Evolutionary conservation across 805 yeast species (phyloP).

Genomic region (Alloascoidea africana): DNA sequence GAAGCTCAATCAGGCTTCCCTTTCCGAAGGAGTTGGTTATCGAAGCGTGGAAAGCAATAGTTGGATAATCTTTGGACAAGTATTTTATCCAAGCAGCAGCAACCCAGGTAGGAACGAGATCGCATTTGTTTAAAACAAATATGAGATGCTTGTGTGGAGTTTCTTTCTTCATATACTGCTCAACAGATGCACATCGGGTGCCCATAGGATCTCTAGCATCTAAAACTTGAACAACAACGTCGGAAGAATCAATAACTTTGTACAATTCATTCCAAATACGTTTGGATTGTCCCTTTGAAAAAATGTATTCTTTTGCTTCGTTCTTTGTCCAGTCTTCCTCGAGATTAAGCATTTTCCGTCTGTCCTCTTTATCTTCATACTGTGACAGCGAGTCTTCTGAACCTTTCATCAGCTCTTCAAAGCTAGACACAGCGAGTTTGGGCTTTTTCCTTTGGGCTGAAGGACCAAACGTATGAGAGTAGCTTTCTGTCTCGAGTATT

Average conservation of each 20-base stretch:
- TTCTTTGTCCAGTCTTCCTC: constrained; percentile 37
- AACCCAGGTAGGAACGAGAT: constrained; percentile 97
- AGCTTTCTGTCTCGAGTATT: constrained; percentile 82
- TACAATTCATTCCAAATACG: constrained; percentile 97
- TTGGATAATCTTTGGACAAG: constrained; percentile 81
- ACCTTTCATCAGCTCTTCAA: constrained; percentile 59
- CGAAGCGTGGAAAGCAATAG: constrained; percentile 95
- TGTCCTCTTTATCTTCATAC: constrained; percentile 58
- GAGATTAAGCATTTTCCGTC: constrained; percentile 9
- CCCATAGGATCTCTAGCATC: constrained; percentile 98
- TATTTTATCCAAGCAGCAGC: constrained; percentile 99
- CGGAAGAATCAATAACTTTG: constrained; percentile 94
- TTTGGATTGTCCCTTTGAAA: constrained; percentile 93
- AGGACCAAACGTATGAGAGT: constrained; percentile 77
- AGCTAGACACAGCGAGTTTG: constrained; percentile 55
- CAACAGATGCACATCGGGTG: constrained; percentile 86
- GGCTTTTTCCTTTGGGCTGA: constrained; percentile 90
- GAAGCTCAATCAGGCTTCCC: constrained; percentile 84
- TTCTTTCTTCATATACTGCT: constrained; percentile 83
- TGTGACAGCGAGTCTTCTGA: constrained; percentile 41
- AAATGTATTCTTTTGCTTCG: constrained; percentile 90
- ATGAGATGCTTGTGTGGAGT: constrained; percentile 94
- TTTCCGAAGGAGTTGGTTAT: constrained; percentile 96
- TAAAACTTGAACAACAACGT: constrained; percentile 88
- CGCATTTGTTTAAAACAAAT: constrained; percentile 92